phyloP scores from a whole-genome alignment of 106 monocot genomes.

The Chionographis japonica region DNA sequence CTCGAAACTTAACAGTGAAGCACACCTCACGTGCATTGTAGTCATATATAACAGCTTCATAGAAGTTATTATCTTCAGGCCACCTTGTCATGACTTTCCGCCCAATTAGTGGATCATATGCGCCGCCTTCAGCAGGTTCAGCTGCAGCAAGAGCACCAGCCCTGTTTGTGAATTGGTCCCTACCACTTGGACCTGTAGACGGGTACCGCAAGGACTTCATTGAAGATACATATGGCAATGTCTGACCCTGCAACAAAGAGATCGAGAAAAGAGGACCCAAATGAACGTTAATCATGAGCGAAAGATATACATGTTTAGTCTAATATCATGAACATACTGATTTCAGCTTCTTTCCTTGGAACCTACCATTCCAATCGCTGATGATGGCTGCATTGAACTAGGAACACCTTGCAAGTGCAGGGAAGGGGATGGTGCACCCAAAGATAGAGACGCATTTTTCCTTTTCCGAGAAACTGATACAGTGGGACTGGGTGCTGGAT shows the following conservation, averaged over 20 bases:
- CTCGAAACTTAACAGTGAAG: background rate
- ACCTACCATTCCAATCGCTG: conserved; percentile 18
- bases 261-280: background rate
- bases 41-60: conserved; percentile 63
- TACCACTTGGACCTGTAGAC: conserved; percentile 24
- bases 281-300: background rate
- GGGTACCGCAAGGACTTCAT: conserved; percentile 23
- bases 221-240: conserved; percentile 2
- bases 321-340: conserved; percentile 15
- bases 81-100: conserved; percentile 62
- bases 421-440: conserved; percentile 22
- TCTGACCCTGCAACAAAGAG: conserved; percentile 1
- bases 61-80: conserved; percentile 76
- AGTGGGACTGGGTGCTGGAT: conserved; percentile 45
- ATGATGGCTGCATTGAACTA: conserved; percentile 31
- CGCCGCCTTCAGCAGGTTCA: conserved; percentile 11
- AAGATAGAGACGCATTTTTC: conserved; percentile 34
- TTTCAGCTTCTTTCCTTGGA: conserved; percentile 33
- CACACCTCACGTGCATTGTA: conserved; percentile 28
- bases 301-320: background rate
- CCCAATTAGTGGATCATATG: conserved; percentile 50
- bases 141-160: background rate
- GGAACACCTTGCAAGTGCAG: conserved; percentile 17
- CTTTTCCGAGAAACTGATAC: conserved; percentile 58
- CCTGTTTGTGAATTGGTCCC: conserved; percentile 7